Evolutionary conservation across 2,329 filamentous ascomycete species (phyloP).

Genomic region (Exophiala viscosa): DNA sequence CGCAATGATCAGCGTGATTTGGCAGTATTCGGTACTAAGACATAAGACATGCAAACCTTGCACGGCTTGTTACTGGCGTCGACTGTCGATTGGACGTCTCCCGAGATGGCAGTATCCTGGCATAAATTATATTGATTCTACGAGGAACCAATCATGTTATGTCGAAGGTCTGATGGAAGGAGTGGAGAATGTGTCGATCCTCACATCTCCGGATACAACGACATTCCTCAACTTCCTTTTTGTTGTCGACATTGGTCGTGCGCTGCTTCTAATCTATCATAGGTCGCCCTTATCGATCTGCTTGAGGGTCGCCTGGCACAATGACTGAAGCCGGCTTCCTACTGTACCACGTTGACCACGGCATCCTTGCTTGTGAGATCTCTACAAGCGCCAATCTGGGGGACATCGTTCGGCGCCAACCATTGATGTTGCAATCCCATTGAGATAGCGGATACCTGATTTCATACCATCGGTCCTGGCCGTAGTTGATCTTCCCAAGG

Average conservation of each 20-base stretch:
- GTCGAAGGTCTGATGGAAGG: slow-evolving; percentile 6
- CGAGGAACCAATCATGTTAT: slow-evolving; percentile 6
- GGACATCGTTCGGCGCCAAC: neutral
- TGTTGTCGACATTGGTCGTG: slow-evolving; percentile 6
- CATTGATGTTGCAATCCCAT: neutral
- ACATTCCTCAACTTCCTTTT: slow-evolving; percentile 4
- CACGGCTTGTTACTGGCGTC: neutral
- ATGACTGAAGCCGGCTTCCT: too few relatives aligned
- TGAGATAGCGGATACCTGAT: slow-evolving; percentile 6
- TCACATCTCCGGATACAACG: neutral
- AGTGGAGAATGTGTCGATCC: neutral
- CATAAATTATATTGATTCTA: neutral
- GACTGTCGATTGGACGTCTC: neutral
- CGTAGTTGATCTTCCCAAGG: slow-evolving; percentile 8
- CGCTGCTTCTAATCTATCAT: slow-evolving; percentile 10
- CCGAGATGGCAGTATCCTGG: neutral
- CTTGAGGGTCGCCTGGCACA: neutral
- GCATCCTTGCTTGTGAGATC: neutral
- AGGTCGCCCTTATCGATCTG: slow-evolving; percentile 1
- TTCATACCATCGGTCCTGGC: neutral
- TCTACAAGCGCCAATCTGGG: slow-evolving; percentile 9
- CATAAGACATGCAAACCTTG: neutral
- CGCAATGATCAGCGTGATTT: too few relatives aligned
- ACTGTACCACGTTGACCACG: neutral
- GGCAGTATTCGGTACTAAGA: too few relatives aligned